These are phyloP conservation scores for Hypoxylon fuscum DNA, from an alignment of 495 filamentous ascomycete genomes.

Conservation along the genomic window DNA sequence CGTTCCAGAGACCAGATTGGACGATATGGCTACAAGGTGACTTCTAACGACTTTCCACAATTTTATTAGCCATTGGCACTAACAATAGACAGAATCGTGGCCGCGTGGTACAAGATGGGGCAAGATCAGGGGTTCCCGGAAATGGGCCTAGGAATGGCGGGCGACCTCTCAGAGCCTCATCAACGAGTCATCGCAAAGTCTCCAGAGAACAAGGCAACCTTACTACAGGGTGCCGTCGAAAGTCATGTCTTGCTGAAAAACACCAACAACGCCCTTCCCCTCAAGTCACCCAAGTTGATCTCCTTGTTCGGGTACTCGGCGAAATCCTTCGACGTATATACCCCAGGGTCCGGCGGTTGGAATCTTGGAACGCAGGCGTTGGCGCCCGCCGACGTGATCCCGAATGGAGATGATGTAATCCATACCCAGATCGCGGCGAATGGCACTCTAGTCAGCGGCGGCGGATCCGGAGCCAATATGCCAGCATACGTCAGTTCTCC, in stretches of 20 bases:
- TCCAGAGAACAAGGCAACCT: constrained; percentile 47
- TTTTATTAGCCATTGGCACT: too few relatives aligned
- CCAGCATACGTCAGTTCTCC: constrained; percentile 64
- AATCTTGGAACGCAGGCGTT: constrained; percentile 39
- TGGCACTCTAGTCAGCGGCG: constrained; percentile 66
- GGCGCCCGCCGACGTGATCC: constrained; percentile 52
- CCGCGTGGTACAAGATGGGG: constrained; percentile 65
- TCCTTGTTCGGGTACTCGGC: constrained; percentile 64
- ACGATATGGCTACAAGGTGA: constrained; percentile 62
- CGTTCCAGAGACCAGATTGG: constrained; percentile 57
- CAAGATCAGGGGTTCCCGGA: constrained; percentile 62
- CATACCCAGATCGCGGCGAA: constrained; percentile 50
- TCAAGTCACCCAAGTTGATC: constrained; percentile 58
- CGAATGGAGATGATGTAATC: constrained; percentile 35
- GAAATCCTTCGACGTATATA: constrained; percentile 52
- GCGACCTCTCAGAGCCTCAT: constrained; percentile 64
- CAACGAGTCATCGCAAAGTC: constrained; percentile 58
- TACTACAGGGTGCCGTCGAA: constrained; percentile 59
- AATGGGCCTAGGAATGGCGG: constrained; percentile 55
- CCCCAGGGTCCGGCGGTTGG: constrained; percentile 39
- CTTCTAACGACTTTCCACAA: background rate
- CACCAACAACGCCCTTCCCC: constrained; percentile 61
- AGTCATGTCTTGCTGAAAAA: constrained; percentile 74
- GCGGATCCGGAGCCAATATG: constrained; percentile 67
- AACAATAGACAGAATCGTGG: constrained; percentile 62